phyloP scores from a whole-genome alignment of 2,329 filamentous ascomycete species.

The Cordyceps javanica region DNA sequence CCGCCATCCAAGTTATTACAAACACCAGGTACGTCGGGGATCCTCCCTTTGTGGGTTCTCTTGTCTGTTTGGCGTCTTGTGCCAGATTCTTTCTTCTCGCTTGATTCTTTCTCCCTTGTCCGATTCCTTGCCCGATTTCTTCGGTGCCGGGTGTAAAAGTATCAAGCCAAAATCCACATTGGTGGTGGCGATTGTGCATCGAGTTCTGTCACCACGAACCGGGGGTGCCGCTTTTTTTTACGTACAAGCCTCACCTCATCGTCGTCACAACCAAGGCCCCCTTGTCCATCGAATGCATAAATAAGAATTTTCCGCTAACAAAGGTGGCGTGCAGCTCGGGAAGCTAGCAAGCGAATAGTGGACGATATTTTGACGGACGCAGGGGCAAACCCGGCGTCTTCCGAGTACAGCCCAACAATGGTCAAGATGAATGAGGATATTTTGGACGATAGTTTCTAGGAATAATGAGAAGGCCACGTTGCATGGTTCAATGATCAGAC shows the following conservation, averaged over 20 bases:
- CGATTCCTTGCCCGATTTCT: background rate
- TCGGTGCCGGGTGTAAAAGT: background rate
- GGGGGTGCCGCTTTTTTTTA: conserved; percentile 3
- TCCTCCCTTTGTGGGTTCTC: too few species aligned
- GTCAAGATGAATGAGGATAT: conserved; percentile 59
- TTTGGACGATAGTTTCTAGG: conserved; percentile 55
- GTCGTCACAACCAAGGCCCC: background rate
- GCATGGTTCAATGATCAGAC: too few species aligned
- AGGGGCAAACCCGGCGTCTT: conserved; percentile 52
- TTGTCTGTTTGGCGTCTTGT: background rate
- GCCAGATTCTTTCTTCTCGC: background rate
- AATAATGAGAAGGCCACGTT: background rate
- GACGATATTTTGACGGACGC: conserved; percentile 73
- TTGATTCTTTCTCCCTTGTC: background rate
- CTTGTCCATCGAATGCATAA: background rate
- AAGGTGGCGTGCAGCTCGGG: conserved; percentile 48
- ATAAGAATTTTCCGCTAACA: conserved; percentile 6
- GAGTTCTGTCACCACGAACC: background rate
- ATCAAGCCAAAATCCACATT: background rate
- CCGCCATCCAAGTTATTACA: conserved; percentile 72
- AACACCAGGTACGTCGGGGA: conserved; percentile 64
- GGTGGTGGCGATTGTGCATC: conserved; percentile 11
- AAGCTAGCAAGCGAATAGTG: conserved; percentile 76
- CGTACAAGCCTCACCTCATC: background rate
- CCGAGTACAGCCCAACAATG: conserved; percentile 58